phyloP scores from a whole-genome alignment of 2,329 filamentous ascomycete genomes.

The Diaporthe sp. region DNA sequence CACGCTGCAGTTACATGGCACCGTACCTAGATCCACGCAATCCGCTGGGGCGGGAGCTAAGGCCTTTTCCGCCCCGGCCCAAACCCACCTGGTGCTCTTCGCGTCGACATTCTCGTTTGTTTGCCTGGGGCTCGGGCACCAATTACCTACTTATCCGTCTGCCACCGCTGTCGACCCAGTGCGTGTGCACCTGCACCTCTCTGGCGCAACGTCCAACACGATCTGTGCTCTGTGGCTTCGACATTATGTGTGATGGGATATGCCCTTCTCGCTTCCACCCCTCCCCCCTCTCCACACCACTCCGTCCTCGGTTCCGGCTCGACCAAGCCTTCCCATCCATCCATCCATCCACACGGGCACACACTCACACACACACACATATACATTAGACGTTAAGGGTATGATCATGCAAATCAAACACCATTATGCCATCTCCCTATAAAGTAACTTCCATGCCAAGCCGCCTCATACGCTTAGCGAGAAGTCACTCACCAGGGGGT shows the following conservation, averaged over 20 bases:
- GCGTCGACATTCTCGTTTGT: not conserved
- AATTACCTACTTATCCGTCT: not conserved
- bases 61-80: constrained; percentile 25
- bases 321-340: not conserved
- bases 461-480: too few relatives aligned
- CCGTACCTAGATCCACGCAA: not conserved
- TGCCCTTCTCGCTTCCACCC: not conserved
- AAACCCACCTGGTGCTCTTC: not conserved
- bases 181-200: not conserved
- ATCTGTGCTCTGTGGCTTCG: not conserved
- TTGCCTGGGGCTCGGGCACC: not conserved
- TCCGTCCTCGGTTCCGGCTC: constrained; percentile 1
- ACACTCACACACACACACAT: too few relatives aligned
- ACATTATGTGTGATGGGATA: not conserved
- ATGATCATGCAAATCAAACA: too few relatives aligned
- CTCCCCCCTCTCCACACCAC: not conserved
- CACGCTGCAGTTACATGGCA: not conserved
- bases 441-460: too few relatives aligned
- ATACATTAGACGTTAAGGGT: not conserved
- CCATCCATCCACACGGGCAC: not conserved
- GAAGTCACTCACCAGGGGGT: too few relatives aligned
- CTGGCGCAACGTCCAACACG: not conserved
- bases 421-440: too few relatives aligned
- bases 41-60: constrained; percentile 29
- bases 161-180: not conserved